Base-by-base conservation (phyloP, 2,329 filamentous ascomycete genomes). In the Ophiobolus disseminans region DNA sequence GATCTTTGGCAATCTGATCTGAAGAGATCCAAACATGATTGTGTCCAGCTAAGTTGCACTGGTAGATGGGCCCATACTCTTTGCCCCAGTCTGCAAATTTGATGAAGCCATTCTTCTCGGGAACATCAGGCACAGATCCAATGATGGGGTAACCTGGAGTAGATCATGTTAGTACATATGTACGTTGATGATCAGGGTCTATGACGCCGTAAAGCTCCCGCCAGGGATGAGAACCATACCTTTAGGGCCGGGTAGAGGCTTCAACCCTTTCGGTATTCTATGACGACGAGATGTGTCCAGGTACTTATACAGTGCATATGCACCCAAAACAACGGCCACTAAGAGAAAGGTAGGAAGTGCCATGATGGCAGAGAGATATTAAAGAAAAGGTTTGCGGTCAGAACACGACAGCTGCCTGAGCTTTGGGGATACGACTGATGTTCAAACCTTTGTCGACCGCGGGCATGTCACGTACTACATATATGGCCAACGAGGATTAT, bases 11-110 rank as follows among this genome's bases (percentile, higher is more conserved):
- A 32, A 78, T 70, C 16, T 70, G 50, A 39, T 78, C 76, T 5
- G 70, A 68, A 1, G 73, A 75, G 39, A 79, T 75, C 75, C 75
- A 77, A 40, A 78, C 73, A 53, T 78, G 76, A 43, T 77, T 78
- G 46, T 60, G 58, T 16, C 76, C 76, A 47, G 74, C 75, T 9
- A 79, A 63, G 39, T 77, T 71, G 55, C 72, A 66, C 41, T 77
- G 75, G 48, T 78, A 79, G 47, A 79, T 76, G 2, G 75, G 75
- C 3, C 76, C 76, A 46, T 73, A 76, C 41, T 75, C 57, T 52
- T 75, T 73, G 32, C 69, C 70, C 76, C 75, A 78, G 31, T 77
- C 73, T n/a, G 74, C 66, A 38, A 78, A 78, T 44, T 76, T 77
- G 53, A 78, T 69, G 58, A 74, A 75, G 21, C 69, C 62, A 46